Evolutionary conservation across 2,329 filamentous ascomycete species (phyloP).

Genomic region (Epichloe sibirici): DNA sequence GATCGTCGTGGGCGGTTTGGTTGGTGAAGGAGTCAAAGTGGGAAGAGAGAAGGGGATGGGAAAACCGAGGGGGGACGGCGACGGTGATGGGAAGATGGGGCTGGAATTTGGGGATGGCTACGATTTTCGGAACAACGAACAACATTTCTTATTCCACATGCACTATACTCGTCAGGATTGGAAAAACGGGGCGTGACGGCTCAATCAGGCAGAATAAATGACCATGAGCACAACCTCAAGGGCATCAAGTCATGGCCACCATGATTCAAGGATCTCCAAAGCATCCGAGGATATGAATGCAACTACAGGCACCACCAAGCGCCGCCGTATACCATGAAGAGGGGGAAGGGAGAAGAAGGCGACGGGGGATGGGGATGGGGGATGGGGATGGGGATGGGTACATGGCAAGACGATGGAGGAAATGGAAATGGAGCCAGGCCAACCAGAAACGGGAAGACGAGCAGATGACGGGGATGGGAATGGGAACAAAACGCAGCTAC

Average conservation of each 20-base stretch:
- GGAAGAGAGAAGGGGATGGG: constrained; percentile 12
- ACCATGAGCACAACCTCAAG: constrained; percentile 2
- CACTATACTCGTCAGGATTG: constrained; percentile 7
- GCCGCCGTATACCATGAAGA: not conserved
- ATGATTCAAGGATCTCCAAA: constrained; percentile 4
- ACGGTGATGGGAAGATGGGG: constrained; percentile 10
- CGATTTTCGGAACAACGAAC: constrained; percentile 10
- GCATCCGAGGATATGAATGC: not conserved
- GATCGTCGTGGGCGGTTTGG: constrained; percentile 24
- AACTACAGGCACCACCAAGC: not conserved
- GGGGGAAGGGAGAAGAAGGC: not conserved
- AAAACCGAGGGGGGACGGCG: constrained; percentile 10
- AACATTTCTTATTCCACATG: constrained; percentile 8
- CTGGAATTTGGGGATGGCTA: constrained; percentile 16
- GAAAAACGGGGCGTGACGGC: constrained; percentile 11
- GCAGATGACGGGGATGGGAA: not conserved
- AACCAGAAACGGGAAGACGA: not conserved
- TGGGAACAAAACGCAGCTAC: not conserved
- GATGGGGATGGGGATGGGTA: not conserved
- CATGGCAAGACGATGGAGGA: not conserved
- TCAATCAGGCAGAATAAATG: constrained; percentile 8
- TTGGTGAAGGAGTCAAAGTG: constrained; percentile 18
- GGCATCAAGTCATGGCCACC: constrained; percentile 5
- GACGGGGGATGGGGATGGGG: not conserved
- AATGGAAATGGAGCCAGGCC: not conserved